A percentile compares a stretch with the other conserved stretches of the same genome.
These are phyloP conservation scores for Paxillus rubicundulus DNA, from an alignment of 768 basidiomycete genomes.

Conservation along the genomic window DNA sequence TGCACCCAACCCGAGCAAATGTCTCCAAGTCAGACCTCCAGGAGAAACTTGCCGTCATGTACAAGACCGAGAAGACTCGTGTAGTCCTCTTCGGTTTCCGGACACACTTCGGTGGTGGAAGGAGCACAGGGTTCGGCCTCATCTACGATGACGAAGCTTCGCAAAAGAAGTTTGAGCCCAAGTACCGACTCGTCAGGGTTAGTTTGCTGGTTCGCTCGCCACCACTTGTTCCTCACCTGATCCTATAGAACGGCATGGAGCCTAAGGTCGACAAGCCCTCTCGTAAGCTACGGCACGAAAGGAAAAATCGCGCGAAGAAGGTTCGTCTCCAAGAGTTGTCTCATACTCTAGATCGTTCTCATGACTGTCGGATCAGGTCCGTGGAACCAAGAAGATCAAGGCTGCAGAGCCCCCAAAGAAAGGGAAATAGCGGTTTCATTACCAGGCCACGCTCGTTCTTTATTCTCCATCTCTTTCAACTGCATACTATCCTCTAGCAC, in stretches of 20 bases:
- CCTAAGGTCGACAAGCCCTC: conserved; percentile 87
- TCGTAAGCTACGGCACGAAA: conserved; percentile 98
- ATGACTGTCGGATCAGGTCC: conserved; percentile 54
- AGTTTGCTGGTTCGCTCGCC: conserved; percentile 32
- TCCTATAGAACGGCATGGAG: conserved; percentile 57
- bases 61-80: conserved; percentile 89
- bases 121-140: conserved; percentile 94
- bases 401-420: conserved; percentile 90
- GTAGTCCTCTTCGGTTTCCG: conserved; percentile 93
- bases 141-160: conserved; percentile 95
- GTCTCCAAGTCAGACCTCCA: conserved; percentile 89
- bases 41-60: conserved; percentile 88
- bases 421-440: conserved; percentile 64
- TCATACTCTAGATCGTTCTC: conserved; percentile 2
- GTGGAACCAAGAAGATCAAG: conserved; percentile 95
- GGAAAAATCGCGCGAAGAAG: conserved; percentile 99
- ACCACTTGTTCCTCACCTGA: conserved; percentile 3
- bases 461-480: conserved; percentile 16
- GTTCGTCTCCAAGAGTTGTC: conserved; percentile 39
- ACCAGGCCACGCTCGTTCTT: conserved; percentile 15
- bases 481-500: conserved; percentile 33
- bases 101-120: conserved; percentile 97
- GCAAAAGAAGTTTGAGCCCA: conserved; percentile 97
- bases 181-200: conserved; percentile 90
- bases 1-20: conserved; percentile 94